phyloP scores from a whole-genome alignment of 2,329 filamentous ascomycete genomes.

The Arachnomyces sp. region DNA sequence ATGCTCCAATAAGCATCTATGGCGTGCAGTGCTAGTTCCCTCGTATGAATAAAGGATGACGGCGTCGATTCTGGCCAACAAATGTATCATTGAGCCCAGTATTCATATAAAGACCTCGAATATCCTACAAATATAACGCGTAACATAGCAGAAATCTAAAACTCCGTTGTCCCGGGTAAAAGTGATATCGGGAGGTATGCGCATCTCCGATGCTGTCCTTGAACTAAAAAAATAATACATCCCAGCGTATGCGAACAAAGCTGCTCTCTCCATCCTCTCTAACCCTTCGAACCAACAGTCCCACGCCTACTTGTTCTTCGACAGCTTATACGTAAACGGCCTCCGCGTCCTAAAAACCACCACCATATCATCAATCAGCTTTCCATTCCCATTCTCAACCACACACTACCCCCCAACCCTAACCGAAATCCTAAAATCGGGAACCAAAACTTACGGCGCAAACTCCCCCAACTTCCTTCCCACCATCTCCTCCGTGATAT shows the following conservation, averaged over 20 bases:
- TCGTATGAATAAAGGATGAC: too few relatives aligned
- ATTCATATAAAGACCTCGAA: too few relatives aligned
- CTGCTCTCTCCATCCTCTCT: slow-evolving; percentile 6
- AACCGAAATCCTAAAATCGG: slow-evolving; percentile 2
- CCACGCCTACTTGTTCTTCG: slow-evolving; percentile 55
- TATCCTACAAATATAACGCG: too few relatives aligned
- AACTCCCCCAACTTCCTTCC: slow-evolving; percentile 93
- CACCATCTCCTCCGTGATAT: slow-evolving; percentile 91
- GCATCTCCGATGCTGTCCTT: slow-evolving; percentile 3
- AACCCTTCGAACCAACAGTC: too few relatives aligned
- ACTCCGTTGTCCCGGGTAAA: not conserved
- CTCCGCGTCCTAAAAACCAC: slow-evolving; percentile 51
- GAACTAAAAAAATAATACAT: not conserved
- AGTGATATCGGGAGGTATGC: not conserved
- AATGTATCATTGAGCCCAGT: too few relatives aligned
- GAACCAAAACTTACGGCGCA: slow-evolving; percentile 56
- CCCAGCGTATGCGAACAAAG: not conserved
- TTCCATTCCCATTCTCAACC: not conserved
- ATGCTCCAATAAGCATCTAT: too few relatives aligned
- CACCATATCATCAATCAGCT: not conserved
- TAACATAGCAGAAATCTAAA: not conserved
- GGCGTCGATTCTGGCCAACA: too few relatives aligned
- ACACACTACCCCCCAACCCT: not conserved
- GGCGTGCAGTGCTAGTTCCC: too few relatives aligned
- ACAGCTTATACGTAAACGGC: slow-evolving; percentile 59